These are phyloP conservation scores for Neurospora tetrasperma DNA, from an alignment of 495 filamentous ascomycete species.

Conservation along the genomic window DNA sequence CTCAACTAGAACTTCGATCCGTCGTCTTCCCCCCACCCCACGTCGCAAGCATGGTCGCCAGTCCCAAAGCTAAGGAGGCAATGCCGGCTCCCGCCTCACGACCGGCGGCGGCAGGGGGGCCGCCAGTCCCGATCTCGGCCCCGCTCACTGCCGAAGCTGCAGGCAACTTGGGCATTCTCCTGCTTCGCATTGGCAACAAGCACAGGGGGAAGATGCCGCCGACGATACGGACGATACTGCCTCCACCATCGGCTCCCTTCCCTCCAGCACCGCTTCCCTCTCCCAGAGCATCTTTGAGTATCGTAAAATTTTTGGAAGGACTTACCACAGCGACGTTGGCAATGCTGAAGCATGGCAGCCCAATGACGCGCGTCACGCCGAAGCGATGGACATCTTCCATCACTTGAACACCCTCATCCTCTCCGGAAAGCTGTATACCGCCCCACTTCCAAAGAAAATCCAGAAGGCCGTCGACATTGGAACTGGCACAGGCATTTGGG, in stretches of 20 bases:
- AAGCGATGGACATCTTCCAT: slow-evolving; percentile 12
- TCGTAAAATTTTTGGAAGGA: slow-evolving; percentile 31
- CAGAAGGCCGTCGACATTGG: slow-evolving; percentile 50
- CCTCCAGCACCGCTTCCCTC: slow-evolving; percentile 31
- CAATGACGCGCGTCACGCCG: slow-evolving; percentile 16
- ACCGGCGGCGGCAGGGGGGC: background rate
- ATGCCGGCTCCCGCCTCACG: background rate
- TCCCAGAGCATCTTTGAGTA: slow-evolving; percentile 37
- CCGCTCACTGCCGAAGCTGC: background rate
- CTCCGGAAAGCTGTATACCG: slow-evolving; percentile 44
- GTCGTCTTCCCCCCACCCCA: background rate
- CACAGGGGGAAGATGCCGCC: background rate
- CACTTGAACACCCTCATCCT: slow-evolving; percentile 25
- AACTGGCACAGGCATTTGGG: slow-evolving; percentile 31
- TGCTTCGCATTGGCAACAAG: background rate
- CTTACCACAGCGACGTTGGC: slow-evolving; percentile 20
- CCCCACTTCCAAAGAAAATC: slow-evolving; percentile 37
- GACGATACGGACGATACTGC: background rate
- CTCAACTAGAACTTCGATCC: background rate
- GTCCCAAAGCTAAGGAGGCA: background rate
- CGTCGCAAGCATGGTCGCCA: background rate
- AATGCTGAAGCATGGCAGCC: slow-evolving; percentile 12
- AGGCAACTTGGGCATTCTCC: background rate
- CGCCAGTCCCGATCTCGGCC: background rate
- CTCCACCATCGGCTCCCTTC: background rate